Conservation (phyloP, 1,284 basidiomycete genomes). For the Grifola frondosa region DNA sequence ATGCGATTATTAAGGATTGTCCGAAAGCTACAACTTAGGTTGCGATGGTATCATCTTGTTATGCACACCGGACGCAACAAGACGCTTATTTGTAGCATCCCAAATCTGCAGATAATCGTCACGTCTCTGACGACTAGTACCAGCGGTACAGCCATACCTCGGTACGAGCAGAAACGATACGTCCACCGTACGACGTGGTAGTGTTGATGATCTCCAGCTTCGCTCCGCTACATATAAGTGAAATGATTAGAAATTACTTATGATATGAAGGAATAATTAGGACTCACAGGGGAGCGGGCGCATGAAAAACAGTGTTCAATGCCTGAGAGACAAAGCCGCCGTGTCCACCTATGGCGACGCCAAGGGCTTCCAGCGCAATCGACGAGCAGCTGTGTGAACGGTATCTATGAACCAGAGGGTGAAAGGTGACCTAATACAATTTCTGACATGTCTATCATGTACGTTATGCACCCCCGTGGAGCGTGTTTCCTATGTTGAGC, state of each 20-base stretch:
- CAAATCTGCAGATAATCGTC: constrained; percentile 32
- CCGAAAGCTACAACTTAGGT: too few species aligned
- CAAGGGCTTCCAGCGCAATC: constrained; percentile 62
- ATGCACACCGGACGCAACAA: constrained; percentile 38
- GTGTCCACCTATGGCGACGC: constrained; percentile 51
- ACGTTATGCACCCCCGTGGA: constrained; percentile 16
- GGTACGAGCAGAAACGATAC: constrained; percentile 12
- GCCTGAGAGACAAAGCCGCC: constrained; percentile 68
- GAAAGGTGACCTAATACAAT: not conserved
- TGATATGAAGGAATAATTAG: too few species aligned
- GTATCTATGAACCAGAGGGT: not conserved
- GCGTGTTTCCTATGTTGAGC: constrained; percentile 7
- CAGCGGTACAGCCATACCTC: constrained; percentile 10
- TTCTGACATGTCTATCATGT: constrained; percentile 12
- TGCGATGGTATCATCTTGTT: constrained; percentile 37
- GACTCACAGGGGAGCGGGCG: constrained; percentile 57
- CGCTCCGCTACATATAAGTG: too few species aligned
- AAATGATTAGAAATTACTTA: too few species aligned
- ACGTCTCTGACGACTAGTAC: not conserved
- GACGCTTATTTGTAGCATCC: constrained; percentile 33
- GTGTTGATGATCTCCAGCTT: constrained; percentile 16
- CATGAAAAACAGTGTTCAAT: constrained; percentile 63
- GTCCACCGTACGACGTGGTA: constrained; percentile 14
- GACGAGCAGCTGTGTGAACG: constrained; percentile 48
- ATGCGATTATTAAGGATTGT: too few species aligned